Conservation (phyloP, 306 rosid species). For the Begonia peltatifolia region DNA sequence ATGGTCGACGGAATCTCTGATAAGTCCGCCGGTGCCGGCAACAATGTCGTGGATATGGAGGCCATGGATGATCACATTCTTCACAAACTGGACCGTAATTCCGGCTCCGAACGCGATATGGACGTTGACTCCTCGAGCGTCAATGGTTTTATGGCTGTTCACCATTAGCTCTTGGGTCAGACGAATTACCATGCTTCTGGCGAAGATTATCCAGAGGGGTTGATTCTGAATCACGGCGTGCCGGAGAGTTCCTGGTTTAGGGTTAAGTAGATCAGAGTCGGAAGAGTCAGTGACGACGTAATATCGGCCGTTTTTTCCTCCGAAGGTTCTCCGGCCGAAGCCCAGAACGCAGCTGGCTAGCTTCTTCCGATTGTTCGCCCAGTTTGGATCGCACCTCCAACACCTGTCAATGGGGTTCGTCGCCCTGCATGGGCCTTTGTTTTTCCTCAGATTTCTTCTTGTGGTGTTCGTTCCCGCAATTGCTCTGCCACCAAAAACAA, state of each 20-base stretch:
- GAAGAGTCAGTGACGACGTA: conserved; percentile 51
- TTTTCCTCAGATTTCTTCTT: conserved; percentile 23
- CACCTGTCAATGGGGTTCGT: conserved; percentile 76
- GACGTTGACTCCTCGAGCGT: conserved; percentile 51
- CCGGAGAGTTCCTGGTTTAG: conserved; percentile 52
- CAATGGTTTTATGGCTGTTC: conserved; percentile 53
- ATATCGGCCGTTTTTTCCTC: conserved; percentile 45
- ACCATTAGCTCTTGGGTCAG: conserved; percentile 50
- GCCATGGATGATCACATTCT: conserved; percentile 47
- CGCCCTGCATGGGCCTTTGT: conserved; percentile 18
- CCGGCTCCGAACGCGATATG: conserved; percentile 51
- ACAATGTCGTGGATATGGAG: conserved; percentile 34
- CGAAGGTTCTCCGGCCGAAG: conserved; percentile 39
- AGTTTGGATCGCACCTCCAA: conserved; percentile 70
- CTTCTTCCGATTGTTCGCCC: conserved; percentile 47
- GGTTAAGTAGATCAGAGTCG: conserved; percentile 28
- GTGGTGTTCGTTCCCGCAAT: conserved; percentile 2
- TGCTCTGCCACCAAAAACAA: conserved; percentile 17
- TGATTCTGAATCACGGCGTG: conserved; percentile 40
- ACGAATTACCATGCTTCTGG: conserved; percentile 34
- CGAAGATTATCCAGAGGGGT: conserved; percentile 65
- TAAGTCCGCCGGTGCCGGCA: conserved; percentile 26
- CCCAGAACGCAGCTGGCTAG: conserved; percentile 44
- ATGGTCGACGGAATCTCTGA: conserved; percentile 37
- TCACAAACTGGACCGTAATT: conserved; percentile 41